Conservation (phyloP, 2,329 filamentous ascomycete genomes). For the Dactylellina sp. region DNA sequence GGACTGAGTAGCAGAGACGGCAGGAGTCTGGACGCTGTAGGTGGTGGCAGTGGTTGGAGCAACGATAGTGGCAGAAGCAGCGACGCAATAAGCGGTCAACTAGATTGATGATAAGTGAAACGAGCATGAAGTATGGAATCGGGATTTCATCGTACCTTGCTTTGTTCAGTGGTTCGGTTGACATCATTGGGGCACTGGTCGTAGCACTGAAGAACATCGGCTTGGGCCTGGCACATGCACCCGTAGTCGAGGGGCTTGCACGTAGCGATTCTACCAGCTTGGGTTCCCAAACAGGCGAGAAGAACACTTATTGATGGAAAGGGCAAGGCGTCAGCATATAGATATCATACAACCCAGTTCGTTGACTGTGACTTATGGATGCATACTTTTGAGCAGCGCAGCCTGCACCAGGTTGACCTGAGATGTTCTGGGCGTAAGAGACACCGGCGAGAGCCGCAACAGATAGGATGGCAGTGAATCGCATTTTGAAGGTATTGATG, state of each 20-base stretch:
- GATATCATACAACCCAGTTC: too few species aligned
- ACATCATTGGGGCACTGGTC: constrained; percentile 52
- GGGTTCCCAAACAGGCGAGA: constrained; percentile 31
- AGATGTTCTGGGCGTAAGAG: constrained; percentile 58
- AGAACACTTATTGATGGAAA: constrained; percentile 25
- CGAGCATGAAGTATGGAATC: not conserved
- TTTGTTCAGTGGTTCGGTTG: constrained; percentile 31
- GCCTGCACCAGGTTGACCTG: constrained; percentile 23
- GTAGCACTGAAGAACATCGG: constrained; percentile 51
- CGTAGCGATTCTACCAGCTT: constrained; percentile 13
- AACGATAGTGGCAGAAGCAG: constrained; percentile 42
- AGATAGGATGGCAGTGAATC: constrained; percentile 58
- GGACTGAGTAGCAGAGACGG: constrained; percentile 2
- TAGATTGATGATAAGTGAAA: constrained; percentile 4
- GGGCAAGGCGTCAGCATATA: too few species aligned
- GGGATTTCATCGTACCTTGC: constrained; percentile 33
- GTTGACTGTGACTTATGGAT: not conserved
- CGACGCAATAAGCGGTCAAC: constrained; percentile 51
- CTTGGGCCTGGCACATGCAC: constrained; percentile 46
- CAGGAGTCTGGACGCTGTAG: constrained; percentile 28
- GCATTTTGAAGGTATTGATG: constrained; percentile 50
- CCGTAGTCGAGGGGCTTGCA: constrained; percentile 46
- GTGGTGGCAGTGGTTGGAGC: constrained; percentile 49
- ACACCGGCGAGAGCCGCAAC: constrained; percentile 60
- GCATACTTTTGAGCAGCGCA: constrained; percentile 36